These are phyloP conservation scores for Thuja plicata DNA, from an alignment of 83 land plant genomes.

Conservation along the genomic window DNA sequence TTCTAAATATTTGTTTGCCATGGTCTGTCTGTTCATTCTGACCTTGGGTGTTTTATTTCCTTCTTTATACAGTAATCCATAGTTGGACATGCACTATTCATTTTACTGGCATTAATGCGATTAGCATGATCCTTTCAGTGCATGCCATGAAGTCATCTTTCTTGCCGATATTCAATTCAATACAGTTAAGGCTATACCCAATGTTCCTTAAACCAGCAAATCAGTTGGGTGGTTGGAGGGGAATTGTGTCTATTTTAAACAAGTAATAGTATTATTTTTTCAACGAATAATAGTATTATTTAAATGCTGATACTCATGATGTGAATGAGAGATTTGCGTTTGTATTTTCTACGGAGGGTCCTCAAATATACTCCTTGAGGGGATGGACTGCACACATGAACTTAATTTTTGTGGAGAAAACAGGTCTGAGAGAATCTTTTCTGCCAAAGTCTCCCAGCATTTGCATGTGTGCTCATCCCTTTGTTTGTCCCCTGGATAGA, in stretches of 20 bases:
- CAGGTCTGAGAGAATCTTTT: neutral
- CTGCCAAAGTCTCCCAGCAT: neutral
- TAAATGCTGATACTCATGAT: neutral
- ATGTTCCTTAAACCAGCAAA: neutral
- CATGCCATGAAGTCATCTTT: neutral
- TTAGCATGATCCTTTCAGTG: neutral
- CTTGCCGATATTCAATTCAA: neutral
- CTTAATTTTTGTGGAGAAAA: neutral
- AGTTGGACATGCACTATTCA: neutral
- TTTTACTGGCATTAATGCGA: neutral
- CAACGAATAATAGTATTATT: neutral
- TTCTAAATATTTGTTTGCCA: neutral
- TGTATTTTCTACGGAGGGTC: neutral
- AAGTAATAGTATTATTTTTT: neutral
- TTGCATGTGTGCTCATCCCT: neutral
- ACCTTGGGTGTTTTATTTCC: neutral
- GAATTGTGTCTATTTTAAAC: neutral
- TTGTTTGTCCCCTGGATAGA: neutral
- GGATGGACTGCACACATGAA: neutral
- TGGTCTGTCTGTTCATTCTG: neutral
- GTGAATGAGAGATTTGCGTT: neutral
- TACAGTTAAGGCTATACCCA: neutral
- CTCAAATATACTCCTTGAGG: neutral
- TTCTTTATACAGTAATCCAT: neutral
- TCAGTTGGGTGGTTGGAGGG: neutral